Percentiles rank a stretch among this genome's conserved stretches.
Evolutionary conservation across 768 basidiomycete species (phyloP).

Genomic region (Hypsizygus marmoreus): DNA sequence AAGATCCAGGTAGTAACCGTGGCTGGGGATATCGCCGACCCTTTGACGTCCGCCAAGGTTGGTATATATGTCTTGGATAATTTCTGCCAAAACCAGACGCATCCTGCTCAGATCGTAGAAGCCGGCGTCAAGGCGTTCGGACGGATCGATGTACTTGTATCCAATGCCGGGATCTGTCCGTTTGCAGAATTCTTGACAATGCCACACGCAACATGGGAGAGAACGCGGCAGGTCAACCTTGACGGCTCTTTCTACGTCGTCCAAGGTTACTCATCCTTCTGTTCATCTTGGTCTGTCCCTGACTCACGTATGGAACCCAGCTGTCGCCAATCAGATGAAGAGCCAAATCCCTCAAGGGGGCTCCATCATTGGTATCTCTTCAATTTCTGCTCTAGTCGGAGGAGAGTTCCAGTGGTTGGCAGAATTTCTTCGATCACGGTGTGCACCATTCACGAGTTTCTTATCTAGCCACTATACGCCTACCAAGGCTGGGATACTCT

Average conservation of each 20-base stretch:
- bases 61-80: constrained; percentile 5
- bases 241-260: constrained; percentile 76
- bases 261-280: constrained; percentile 48
- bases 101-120: constrained; percentile 56
- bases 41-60: constrained; percentile 58
- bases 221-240: constrained; percentile 70
- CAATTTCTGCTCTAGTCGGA: constrained; percentile 79
- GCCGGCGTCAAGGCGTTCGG: constrained; percentile 61
- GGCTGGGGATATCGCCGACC: constrained; percentile 65
- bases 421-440: neutral
- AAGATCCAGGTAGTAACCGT: constrained; percentile 48
- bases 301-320: constrained; percentile 30
- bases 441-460: constrained; percentile 1
- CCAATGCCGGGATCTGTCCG: constrained; percentile 67
- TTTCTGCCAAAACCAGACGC: neutral
- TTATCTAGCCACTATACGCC: constrained; percentile 67
- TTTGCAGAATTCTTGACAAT: constrained; percentile 76
- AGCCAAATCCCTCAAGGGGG: constrained; percentile 69
- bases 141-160: constrained; percentile 58
- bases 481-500: constrained; percentile 77
- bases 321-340: constrained; percentile 76
- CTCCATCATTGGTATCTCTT: constrained; percentile 73
- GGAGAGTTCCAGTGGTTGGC: constrained; percentile 67
- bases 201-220: constrained; percentile 62
- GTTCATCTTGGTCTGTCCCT: neutral